These are phyloP conservation scores for Eucalyptus camaldulensis DNA, from an alignment of 345 rosid genomes.

Conservation along the genomic window DNA sequence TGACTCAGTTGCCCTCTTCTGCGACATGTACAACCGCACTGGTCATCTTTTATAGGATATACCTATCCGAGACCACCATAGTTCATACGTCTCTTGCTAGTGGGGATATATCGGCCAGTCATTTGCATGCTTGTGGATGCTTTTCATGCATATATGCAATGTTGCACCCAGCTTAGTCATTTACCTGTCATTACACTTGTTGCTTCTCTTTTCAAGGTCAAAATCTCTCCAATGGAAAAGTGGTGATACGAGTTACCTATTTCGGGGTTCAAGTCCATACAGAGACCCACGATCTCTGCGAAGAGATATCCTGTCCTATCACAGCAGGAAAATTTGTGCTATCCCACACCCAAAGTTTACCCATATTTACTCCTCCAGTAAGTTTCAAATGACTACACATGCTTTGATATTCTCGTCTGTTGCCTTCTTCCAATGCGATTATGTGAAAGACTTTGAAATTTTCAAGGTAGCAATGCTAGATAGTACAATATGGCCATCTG, in stretches of 20 bases:
- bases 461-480: neutral
- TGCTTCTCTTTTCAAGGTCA: slow-evolving; percentile 8
- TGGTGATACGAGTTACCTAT: slow-evolving; percentile 33
- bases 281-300: slow-evolving; percentile 49
- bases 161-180: neutral
- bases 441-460: neutral
- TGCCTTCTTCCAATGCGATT: neutral
- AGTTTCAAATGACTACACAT: neutral
- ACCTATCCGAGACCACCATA: neutral
- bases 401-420: neutral
- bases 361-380: slow-evolving; percentile 50
- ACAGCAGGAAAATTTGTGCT: slow-evolving; percentile 43
- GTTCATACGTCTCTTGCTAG: neutral
- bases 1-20: neutral
- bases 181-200: neutral
- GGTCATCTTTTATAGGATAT: neutral
- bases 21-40: neutral
- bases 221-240: slow-evolving; percentile 38
- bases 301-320: slow-evolving; percentile 44
- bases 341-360: slow-evolving; percentile 50
- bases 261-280: slow-evolving; percentile 33
- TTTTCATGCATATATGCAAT: neutral
- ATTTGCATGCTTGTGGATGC: neutral
- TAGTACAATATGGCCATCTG: neutral
- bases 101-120: neutral